phyloP scores from a whole-genome alignment of 352 stramenopile species.

The Pythium dissimile region DNA sequence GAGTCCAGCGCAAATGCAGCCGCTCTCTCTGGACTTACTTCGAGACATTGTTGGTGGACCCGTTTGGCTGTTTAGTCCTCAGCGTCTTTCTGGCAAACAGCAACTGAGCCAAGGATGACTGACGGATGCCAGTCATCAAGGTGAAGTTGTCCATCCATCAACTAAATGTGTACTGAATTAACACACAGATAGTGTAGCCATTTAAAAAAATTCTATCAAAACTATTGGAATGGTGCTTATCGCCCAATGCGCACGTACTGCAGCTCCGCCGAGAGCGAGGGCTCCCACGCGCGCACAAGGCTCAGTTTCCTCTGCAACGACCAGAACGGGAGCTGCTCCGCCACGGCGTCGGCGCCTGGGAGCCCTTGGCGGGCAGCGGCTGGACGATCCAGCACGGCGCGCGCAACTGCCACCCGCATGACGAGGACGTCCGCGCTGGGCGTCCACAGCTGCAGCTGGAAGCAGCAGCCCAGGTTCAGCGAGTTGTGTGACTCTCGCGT shows the following conservation, averaged over 20 bases:
- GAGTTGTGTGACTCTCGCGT: neutral
- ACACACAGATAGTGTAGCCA: neutral
- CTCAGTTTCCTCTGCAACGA: constrained; percentile 7
- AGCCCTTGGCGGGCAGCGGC: neutral
- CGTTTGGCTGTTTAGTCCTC: neutral
- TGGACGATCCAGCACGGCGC: neutral
- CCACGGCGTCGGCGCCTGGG: neutral
- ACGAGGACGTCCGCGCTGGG: neutral
- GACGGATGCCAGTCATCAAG: neutral
- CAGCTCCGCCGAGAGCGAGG: neutral
- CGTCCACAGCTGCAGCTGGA: neutral
- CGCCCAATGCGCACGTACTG: neutral
- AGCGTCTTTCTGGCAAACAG: too few species aligned
- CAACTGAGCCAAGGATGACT: neutral
- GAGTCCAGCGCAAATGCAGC: neutral
- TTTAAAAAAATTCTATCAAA: neutral
- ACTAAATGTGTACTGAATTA: neutral
- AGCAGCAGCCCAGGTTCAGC: neutral
- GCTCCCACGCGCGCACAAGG: constrained; percentile 5
- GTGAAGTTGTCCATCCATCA: neutral
- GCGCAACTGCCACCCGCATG: constrained; percentile 1
- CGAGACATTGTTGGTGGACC: neutral
- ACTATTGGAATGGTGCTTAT: too few species aligned
- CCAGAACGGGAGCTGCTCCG: neutral
- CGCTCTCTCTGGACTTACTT: neutral